phyloP scores from a whole-genome alignment of 305 asterid species.

The Fraxinus platypoda region DNA sequence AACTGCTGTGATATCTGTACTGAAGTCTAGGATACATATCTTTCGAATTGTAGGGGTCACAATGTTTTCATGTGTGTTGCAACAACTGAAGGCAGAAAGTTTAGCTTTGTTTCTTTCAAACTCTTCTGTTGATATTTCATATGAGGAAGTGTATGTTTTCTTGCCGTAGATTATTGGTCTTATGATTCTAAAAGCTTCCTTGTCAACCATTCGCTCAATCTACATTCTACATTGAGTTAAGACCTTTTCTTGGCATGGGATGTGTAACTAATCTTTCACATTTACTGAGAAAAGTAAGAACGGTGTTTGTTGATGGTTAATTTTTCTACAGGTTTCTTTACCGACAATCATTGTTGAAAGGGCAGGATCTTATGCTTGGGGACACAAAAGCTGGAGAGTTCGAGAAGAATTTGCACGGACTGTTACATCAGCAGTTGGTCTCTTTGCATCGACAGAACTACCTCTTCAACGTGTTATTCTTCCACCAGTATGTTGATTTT shows the following conservation, averaged over 20 bases:
- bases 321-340: slow-evolving; percentile 76
- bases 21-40: not conserved
- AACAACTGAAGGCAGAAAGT: not conserved
- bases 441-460: slow-evolving; percentile 88
- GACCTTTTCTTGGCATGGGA: slow-evolving; percentile 6
- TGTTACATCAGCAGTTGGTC: slow-evolving; percentile 83
- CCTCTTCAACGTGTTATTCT: slow-evolving; percentile 99
- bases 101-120: not conserved
- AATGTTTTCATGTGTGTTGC: not conserved
- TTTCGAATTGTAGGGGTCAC: not conserved
- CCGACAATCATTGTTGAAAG: slow-evolving; percentile 97
- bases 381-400: slow-evolving; percentile 96
- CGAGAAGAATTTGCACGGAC: slow-evolving; percentile 96
- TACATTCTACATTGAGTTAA: not conserved
- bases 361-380: slow-evolving; percentile 95
- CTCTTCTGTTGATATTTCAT: not conserved
- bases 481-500: slow-evolving; percentile 72
- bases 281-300: slow-evolving; percentile 21
- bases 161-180: not conserved
- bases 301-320: slow-evolving; percentile 3
- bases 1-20: not conserved
- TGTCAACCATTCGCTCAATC: not conserved
- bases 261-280: slow-evolving; percentile 6
- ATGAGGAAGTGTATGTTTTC: slow-evolving; percentile 6
- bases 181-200: slow-evolving; percentile 3